phyloP scores from a whole-genome alignment of 2,329 filamentous ascomycete genomes.

The Calonectria leucothoes region DNA sequence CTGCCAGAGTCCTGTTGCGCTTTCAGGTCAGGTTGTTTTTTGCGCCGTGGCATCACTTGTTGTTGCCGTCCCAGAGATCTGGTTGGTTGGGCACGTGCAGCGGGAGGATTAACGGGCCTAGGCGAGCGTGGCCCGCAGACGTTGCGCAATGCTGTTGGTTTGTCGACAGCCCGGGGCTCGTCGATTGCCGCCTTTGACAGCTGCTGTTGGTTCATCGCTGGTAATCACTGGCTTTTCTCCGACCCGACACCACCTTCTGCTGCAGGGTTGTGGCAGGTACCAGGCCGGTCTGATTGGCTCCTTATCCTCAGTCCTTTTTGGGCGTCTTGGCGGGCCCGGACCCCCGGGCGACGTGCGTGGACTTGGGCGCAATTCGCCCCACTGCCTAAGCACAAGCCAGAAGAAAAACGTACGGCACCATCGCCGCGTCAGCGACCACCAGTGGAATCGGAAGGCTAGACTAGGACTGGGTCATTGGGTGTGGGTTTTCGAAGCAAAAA shows the following conservation, averaged over 20 bases:
- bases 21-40: neutral
- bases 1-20: neutral
- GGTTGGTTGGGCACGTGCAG: neutral
- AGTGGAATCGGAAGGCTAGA: neutral
- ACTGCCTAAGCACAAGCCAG: neutral
- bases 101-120: neutral
- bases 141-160: slow-evolving; percentile 3
- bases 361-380: slow-evolving; percentile 2
- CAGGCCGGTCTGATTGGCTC: slow-evolving; percentile 32
- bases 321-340: slow-evolving; percentile 18
- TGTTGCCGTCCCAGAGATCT: neutral
- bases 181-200: neutral
- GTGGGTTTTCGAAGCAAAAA: neutral
- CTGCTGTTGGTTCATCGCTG: slow-evolving; percentile 4
- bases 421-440: slow-evolving; percentile 18
- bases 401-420: neutral
- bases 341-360: slow-evolving; percentile 18
- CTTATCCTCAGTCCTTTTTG: neutral
- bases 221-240: slow-evolving; percentile 6
- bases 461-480: neutral
- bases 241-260: neutral
- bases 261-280: slow-evolving; percentile 39
- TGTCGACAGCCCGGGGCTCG: neutral
- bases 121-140: neutral
- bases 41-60: neutral